These are phyloP conservation scores for Auricularia heimuer DNA, from an alignment of 768 basidiomycete genomes.

Conservation along the genomic window DNA sequence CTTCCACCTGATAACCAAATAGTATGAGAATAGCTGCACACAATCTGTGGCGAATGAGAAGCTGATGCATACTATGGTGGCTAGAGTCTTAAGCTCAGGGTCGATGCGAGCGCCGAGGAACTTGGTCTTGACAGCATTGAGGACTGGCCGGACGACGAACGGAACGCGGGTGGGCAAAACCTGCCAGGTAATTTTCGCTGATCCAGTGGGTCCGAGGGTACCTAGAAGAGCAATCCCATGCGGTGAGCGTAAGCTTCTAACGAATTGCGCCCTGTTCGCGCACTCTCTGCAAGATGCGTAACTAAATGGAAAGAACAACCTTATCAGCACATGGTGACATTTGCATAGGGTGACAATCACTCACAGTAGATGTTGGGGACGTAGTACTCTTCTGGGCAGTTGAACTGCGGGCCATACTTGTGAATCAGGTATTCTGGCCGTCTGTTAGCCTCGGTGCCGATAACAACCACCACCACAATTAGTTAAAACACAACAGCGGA, in stretches of 20 bases:
- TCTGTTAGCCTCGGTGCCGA: background rate
- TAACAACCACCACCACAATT: too few species aligned
- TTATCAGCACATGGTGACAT: background rate
- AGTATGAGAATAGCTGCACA: background rate
- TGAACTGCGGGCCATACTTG: constrained; percentile 23
- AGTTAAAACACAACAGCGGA: too few species aligned
- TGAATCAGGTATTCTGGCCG: constrained; percentile 32
- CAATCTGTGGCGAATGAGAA: background rate
- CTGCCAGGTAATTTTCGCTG: background rate
- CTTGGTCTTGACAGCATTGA: constrained; percentile 9
- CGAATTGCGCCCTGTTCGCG: constrained; percentile 5
- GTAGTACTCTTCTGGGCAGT: constrained; percentile 7
- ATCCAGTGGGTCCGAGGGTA: constrained; percentile 4
- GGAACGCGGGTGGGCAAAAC: background rate
- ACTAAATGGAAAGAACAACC: constrained; percentile 2
- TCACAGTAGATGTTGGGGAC: constrained; percentile 11
- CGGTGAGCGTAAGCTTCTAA: constrained; percentile 12
- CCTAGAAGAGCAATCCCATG: constrained; percentile 6
- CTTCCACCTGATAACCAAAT: constrained; percentile 25
- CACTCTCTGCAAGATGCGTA: constrained; percentile 17
- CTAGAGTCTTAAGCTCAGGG: constrained; percentile 19
- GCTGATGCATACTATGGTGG: constrained; percentile 16
- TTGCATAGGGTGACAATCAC: background rate
- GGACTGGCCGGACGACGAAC: constrained; percentile 7
- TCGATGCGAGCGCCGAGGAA: constrained; percentile 11